Evolutionary conservation across 306 rosid species (phyloP).

Genomic region (Albizia julibrissin): DNA sequence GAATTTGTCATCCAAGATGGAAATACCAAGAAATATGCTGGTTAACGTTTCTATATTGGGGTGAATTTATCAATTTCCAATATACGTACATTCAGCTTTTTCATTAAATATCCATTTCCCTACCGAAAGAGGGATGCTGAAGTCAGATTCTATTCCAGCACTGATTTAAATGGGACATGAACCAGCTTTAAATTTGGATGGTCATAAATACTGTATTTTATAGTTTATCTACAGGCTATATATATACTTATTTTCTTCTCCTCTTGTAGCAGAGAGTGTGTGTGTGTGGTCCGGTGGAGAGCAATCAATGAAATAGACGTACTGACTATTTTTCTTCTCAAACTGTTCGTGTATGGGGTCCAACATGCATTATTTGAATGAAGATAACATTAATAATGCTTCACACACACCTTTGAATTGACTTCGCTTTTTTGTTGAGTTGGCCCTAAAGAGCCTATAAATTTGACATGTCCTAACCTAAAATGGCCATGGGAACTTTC

Average conservation of each 20-base stretch:
- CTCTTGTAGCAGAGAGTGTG: not conserved
- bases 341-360: constrained; percentile 48
- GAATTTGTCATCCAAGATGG: constrained; percentile 12
- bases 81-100: constrained; percentile 24
- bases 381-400: constrained; percentile 57
- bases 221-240: constrained; percentile 32
- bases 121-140: constrained; percentile 29
- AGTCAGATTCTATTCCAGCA: constrained; percentile 29
- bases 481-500: constrained; percentile 36
- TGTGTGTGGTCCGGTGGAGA: constrained; percentile 9
- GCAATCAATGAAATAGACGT: constrained; percentile 29
- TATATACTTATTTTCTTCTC: constrained; percentile 17
- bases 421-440: constrained; percentile 43
- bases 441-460: constrained; percentile 40
- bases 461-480: constrained; percentile 34
- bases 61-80: constrained; percentile 33
- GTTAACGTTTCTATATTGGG: constrained; percentile 15
- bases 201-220: constrained; percentile 33
- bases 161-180: constrained; percentile 43
- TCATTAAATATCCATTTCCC: constrained; percentile 28
- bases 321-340: constrained; percentile 24
- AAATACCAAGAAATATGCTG: not conserved
- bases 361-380: constrained; percentile 53
- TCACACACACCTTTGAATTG: constrained; percentile 45
- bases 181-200: constrained; percentile 11